Percentiles rank a stretch among this genome's conserved stretches.
phyloP scores from a whole-genome alignment of 805 yeast genomes.

The Metschnikowia cerradonensis region DNA sequence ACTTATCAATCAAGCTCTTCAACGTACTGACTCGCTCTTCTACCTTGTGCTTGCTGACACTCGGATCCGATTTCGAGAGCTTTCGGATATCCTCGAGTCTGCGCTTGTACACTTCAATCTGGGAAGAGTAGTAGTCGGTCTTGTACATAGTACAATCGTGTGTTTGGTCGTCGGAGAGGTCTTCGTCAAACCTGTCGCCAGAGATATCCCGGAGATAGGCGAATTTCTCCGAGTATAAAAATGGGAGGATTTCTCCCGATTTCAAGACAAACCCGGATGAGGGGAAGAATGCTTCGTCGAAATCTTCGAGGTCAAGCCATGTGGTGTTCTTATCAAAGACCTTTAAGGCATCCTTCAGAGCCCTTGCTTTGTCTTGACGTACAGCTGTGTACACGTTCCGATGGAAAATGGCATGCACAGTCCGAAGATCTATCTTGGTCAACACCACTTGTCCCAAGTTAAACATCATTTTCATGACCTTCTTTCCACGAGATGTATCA shows the following conservation, averaged over 20 bases:
- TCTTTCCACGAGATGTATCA: conserved; percentile 44
- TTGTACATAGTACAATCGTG: conserved; percentile 29
- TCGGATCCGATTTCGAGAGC: conserved; percentile 10
- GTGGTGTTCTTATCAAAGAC: conserved; percentile 50
- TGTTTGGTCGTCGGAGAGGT: conserved; percentile 23
- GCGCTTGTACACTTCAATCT: conserved; percentile 22
- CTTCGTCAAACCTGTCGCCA: conserved; percentile 7
- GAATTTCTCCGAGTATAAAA: conserved; percentile 65
- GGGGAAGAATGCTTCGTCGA: conserved; percentile 50
- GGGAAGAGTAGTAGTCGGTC: conserved; percentile 26
- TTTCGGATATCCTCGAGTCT: conserved; percentile 25
- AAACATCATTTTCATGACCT: conserved; percentile 55
- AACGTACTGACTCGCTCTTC: conserved; percentile 13
- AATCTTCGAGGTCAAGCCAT: conserved; percentile 66
- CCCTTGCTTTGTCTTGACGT: conserved; percentile 5
- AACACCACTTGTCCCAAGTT: conserved; percentile 61
- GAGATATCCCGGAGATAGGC: conserved; percentile 63
- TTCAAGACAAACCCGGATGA: conserved; percentile 35
- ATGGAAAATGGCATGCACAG: conserved; percentile 46
- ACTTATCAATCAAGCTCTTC: conserved; percentile 13
- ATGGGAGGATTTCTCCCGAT: conserved; percentile 50
- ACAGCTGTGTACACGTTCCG: conserved; percentile 23
- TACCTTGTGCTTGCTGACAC: conserved; percentile 7
- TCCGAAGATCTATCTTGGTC: conserved; percentile 55
- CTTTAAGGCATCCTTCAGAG: conserved; percentile 18